phyloP scores from a whole-genome alignment of 129 eudicot species.

The Flaveria sonorensis region DNA sequence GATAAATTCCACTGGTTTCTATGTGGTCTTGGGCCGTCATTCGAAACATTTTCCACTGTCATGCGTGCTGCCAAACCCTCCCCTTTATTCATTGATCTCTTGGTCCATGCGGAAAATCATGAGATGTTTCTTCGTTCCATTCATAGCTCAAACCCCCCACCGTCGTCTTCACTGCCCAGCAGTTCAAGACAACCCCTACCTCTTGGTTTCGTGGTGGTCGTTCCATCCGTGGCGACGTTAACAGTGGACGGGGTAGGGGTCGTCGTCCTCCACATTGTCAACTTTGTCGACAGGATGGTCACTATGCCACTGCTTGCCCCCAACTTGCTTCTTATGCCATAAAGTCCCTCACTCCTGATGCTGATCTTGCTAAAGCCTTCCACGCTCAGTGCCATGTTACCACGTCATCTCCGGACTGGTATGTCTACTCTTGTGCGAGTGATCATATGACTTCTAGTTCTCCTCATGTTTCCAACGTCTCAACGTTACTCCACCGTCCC shows the following conservation, averaged over 20 bases:
- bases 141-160: neutral
- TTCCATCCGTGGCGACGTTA: neutral
- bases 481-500: too few species aligned
- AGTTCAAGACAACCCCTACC: too few species aligned
- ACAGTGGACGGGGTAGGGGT: neutral
- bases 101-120: neutral
- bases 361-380: neutral
- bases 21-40: neutral
- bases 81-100: neutral
- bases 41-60: neutral
- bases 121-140: neutral
- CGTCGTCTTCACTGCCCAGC: neutral
- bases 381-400: neutral
- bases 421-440: too few species aligned
- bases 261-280: constrained; percentile 1
- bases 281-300: neutral
- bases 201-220: neutral
- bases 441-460: too few species aligned
- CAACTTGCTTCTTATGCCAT: neutral
- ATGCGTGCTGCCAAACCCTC: neutral
- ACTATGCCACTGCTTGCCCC: neutral
- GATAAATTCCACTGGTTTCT: constrained; percentile 18
- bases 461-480: too few species aligned
- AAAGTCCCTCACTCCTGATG: neutral
- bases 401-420: too few species aligned